Base-by-base conservation (phyloP, 306 rosid species). In the Cucurbita ficifolia region DNA sequence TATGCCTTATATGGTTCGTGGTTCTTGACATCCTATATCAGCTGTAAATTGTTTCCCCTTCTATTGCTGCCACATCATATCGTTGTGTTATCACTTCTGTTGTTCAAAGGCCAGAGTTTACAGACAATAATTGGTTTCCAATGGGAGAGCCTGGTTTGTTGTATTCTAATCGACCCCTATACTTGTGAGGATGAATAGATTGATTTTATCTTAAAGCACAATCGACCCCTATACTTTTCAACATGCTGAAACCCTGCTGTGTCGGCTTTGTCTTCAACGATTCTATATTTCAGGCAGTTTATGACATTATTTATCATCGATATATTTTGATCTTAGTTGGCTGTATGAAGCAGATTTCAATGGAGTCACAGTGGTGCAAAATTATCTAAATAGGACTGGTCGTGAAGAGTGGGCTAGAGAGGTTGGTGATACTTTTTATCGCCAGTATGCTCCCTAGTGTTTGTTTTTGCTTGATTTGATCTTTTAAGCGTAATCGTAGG, bases 401-500 rank as follows among this genome's bases (percentile, higher is more conserved):
- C 86, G 96, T 18, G 88, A 77, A 17, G 97, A 85, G 81, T 95
- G 96, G 97, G 97, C 91, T 29, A 78, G 57, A 77, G 95, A 91
- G 97, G 99, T 91, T 74, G 67, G 45, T 87, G 70, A 62, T 72
- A 0, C 16, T 14, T 49, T 71, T 81, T 63, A 62, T 73, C 74
- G 72, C 12, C 43, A 29, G 33, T 18, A 3, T 43, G 16, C 42
- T 73, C 69, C 22, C 54, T 73, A 55, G 19, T 72, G 51, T 62
- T 38, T 9, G 42, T n/a, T 38, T 62, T 19, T 50, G 63, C 18
- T 19, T 55, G 33, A 45, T 68, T 68, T 13, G 42, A 7, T 48
- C 17, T 24, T 69, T 13, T 45, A 22, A 69, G 24, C 73, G 13
- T 22, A 29, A 48, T 69, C 13, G 3, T 46, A 8, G 36, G n/a